These are phyloP conservation scores for Trichophyton simii DNA, from an alignment of 2,329 filamentous ascomycete species.

Conservation along the genomic window DNA sequence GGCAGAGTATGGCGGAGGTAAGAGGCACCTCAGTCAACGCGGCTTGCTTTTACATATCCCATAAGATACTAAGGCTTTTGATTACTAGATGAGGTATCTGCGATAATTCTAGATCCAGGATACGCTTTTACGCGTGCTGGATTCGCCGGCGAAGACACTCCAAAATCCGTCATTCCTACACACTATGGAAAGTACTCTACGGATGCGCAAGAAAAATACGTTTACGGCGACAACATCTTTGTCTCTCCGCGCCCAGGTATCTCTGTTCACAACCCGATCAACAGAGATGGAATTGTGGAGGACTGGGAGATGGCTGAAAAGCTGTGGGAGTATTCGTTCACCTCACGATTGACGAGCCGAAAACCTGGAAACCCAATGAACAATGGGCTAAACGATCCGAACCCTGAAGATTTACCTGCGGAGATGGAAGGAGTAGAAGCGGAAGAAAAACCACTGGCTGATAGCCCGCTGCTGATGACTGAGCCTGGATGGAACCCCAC, in stretches of 20 bases:
- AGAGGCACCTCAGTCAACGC: conserved; percentile 12
- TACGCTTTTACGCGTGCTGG: conserved; percentile 85
- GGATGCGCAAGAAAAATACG: conserved; percentile 42
- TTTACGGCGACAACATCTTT: conserved; percentile 87
- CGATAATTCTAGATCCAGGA: conserved; percentile 89
- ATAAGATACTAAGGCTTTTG: not conserved
- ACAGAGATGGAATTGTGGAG: conserved; percentile 75
- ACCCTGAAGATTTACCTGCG: conserved; percentile 45
- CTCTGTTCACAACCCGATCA: conserved; percentile 86
- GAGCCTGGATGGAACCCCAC: conserved; percentile 84
- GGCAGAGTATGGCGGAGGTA: conserved; percentile 40
- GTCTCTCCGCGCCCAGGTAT: conserved; percentile 61
- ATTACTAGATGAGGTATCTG: conserved; percentile 78
- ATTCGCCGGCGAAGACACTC: conserved; percentile 94
- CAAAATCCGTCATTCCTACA: conserved; percentile 83
- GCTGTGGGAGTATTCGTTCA: conserved; percentile 87
- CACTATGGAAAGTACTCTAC: conserved; percentile 60
- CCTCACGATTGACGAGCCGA: conserved; percentile 70
- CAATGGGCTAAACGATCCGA: conserved; percentile 65
- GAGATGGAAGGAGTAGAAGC: conserved; percentile 49
- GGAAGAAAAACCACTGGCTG: conserved; percentile 65
- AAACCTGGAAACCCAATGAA: conserved; percentile 56
- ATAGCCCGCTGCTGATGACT: conserved; percentile 85
- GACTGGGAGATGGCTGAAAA: conserved; percentile 88
- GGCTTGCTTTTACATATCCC: not conserved